Conservation (phyloP, 768 basidiomycete species). For the Leccinellum luteum region DNA sequence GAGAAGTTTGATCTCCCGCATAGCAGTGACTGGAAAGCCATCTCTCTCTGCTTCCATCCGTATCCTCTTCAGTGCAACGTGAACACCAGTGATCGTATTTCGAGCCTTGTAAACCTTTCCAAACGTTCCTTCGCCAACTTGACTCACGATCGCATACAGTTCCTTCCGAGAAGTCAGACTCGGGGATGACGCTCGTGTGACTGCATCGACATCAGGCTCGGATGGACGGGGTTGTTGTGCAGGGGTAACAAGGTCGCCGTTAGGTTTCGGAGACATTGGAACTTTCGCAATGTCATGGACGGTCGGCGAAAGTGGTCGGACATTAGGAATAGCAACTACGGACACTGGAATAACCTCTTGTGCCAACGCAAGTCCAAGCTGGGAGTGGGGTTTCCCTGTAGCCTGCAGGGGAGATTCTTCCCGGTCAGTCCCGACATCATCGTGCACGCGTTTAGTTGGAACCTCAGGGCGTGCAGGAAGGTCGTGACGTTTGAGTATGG, state of each 20-base stretch:
- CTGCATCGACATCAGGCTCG: slow-evolving; percentile 24
- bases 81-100: slow-evolving; percentile 68
- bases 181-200: slow-evolving; percentile 30
- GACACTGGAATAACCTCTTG: slow-evolving; percentile 11
- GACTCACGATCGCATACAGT: slow-evolving; percentile 82
- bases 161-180: slow-evolving; percentile 41
- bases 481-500: slow-evolving; percentile 17
- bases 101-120: slow-evolving; percentile 97
- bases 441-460: slow-evolving; percentile 28
- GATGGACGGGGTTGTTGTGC: slow-evolving; percentile 16
- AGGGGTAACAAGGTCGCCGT: slow-evolving; percentile 23
- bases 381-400: slow-evolving; percentile 1
- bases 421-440: slow-evolving; percentile 19
- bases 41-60: slow-evolving; percentile 97
- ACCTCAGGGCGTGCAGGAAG: slow-evolving; percentile 22
- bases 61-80: slow-evolving; percentile 94
- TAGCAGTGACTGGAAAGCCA: slow-evolving; percentile 98
- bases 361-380: not conserved
- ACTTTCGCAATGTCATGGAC: slow-evolving; percentile 21
- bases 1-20: slow-evolving; percentile 97
- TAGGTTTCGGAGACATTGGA: slow-evolving; percentile 23
- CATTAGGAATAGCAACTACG: slow-evolving; percentile 11
- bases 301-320: slow-evolving; percentile 16
- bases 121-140: slow-evolving; percentile 98
- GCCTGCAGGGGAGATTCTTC: slow-evolving; percentile 17